These are phyloP conservation scores for Penicillium rolfsii DNA, from an alignment of 2,329 filamentous ascomycete genomes.

Conservation along the genomic window DNA sequence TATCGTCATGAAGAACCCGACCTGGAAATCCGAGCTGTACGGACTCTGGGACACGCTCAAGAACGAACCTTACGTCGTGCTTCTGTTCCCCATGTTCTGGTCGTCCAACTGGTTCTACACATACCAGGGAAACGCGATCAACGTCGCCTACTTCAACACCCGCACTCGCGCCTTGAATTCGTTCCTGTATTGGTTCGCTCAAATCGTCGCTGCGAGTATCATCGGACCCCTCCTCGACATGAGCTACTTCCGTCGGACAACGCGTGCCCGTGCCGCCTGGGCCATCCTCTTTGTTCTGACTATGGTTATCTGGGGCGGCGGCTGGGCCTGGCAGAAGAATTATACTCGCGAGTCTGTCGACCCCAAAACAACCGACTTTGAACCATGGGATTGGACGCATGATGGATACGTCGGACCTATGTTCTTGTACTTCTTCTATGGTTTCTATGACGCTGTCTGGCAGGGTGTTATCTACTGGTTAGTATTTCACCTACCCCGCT, in stretches of 20 bases:
- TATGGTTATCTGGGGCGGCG: constrained; percentile 77
- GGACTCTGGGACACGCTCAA: not conserved
- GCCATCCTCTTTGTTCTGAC: constrained; percentile 67
- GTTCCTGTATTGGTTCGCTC: constrained; percentile 72
- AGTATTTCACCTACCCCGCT: not conserved
- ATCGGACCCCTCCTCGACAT: constrained; percentile 72
- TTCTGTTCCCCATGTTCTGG: constrained; percentile 79
- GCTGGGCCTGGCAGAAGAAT: constrained; percentile 70
- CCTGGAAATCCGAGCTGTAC: not conserved
- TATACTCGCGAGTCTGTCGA: constrained; percentile 52
- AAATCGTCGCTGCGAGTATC: constrained; percentile 72
- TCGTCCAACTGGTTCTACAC: constrained; percentile 77
- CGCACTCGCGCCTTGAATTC: constrained; percentile 73
- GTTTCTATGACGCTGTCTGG: constrained; percentile 83
- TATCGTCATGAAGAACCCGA: not conserved
- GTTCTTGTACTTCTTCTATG: constrained; percentile 86
- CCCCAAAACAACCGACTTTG: constrained; percentile 33
- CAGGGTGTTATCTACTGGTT: constrained; percentile 84
- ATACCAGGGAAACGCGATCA: constrained; percentile 74
- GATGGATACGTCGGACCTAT: constrained; percentile 72
- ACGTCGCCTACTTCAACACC: constrained; percentile 68
- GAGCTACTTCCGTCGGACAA: constrained; percentile 55
- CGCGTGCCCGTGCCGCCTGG: constrained; percentile 54
- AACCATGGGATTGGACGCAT: constrained; percentile 29
- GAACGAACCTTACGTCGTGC: constrained; percentile 67